Percentiles rank a stretch among this genome's conserved stretches.
Conservation (phyloP, 495 filamentous ascomycete species). For the Hyaloscypha hepaticicola region DNA sequence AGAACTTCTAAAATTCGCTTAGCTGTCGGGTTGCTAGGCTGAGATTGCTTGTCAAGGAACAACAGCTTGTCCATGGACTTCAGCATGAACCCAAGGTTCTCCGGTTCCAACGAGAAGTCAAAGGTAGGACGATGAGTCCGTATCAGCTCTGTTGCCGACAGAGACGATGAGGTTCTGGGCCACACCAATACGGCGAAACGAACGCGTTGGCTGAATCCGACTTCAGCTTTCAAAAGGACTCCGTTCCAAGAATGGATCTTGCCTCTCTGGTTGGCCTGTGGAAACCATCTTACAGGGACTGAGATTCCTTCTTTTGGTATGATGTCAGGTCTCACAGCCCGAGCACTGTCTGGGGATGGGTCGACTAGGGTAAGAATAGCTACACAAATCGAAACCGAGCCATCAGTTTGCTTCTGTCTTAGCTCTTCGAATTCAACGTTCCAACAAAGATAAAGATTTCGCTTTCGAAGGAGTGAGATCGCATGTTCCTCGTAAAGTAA, state of each 20-base stretch:
- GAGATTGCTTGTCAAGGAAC: not conserved
- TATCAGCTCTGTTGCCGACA: not conserved
- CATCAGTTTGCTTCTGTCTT: not conserved
- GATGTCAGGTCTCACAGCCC: not conserved
- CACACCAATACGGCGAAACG: not conserved
- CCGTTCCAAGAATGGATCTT: not conserved
- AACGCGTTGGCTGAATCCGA: not conserved
- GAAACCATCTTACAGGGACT: not conserved
- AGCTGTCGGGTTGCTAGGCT: not conserved
- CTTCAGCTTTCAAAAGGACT: not conserved
- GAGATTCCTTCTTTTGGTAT: not conserved
- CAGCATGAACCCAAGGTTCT: not conserved
- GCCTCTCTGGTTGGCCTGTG: not conserved
- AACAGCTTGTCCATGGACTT: not conserved
- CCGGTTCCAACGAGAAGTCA: not conserved
- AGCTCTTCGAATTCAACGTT: not conserved
- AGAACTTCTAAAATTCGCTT: not conserved
- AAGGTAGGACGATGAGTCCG: not conserved
- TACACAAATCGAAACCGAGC: not conserved
- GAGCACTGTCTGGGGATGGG: not conserved
- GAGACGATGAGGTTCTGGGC: not conserved
- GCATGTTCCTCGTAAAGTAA: not conserved
- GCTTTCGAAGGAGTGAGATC: not conserved
- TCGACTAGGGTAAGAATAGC: not conserved
- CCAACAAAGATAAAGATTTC: not conserved